A percentile compares a stretch with the other conserved stretches of the same genome.
phyloP scores from a whole-genome alignment of 768 basidiomycete genomes.

The Xanthoconium purpureum region DNA sequence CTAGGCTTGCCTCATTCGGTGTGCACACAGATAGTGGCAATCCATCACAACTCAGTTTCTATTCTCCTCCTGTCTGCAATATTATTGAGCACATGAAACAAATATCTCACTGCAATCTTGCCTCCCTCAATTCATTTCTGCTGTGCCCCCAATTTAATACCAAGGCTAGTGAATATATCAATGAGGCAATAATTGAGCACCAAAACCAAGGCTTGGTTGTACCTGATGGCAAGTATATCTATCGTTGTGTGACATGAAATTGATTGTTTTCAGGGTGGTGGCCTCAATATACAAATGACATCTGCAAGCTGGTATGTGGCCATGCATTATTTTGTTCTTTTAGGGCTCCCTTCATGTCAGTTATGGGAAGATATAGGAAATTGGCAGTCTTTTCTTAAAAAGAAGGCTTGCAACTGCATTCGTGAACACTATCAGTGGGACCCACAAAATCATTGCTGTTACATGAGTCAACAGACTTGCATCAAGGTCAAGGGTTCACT shows the following conservation, averaged over 20 bases:
- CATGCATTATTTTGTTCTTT: background rate
- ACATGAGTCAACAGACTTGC: too few species aligned
- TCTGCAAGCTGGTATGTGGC: background rate
- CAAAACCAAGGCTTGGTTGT: background rate
- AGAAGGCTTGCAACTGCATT: background rate
- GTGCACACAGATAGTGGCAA: background rate
- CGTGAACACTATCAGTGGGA: background rate
- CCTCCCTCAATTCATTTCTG: background rate
- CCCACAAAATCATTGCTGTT: background rate
- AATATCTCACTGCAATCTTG: background rate
- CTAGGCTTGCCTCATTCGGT: too few species aligned
- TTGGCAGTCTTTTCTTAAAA: background rate
- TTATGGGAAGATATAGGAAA: background rate
- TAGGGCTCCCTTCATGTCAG: background rate
- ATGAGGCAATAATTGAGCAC: background rate
- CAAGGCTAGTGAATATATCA: background rate
- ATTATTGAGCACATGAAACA: background rate
- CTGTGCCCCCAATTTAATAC: background rate
- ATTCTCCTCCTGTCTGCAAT: background rate
- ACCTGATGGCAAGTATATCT: background rate
- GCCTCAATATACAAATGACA: background rate
- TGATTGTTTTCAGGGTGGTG: background rate
- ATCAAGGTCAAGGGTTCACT: too few species aligned
- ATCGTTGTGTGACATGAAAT: background rate
- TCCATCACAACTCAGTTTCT: background rate